These are phyloP conservation scores for Monosporascus sp. DNA, from an alignment of 2,329 filamentous ascomycete species.

Conservation along the genomic window DNA sequence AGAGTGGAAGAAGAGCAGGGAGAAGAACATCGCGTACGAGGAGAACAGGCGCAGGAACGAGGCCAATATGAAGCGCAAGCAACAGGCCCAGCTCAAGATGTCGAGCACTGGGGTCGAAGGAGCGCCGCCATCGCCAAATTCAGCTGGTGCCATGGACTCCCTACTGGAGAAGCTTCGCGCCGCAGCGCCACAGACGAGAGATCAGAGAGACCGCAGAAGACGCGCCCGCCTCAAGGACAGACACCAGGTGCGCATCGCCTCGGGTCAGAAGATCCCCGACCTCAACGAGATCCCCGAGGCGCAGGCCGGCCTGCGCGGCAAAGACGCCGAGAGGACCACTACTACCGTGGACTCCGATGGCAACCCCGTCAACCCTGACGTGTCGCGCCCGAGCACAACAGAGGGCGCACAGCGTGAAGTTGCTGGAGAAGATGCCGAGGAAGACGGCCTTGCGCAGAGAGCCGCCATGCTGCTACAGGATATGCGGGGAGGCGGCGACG, in stretches of 20 bases:
- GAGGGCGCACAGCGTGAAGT: conserved; percentile 9
- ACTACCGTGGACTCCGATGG: conserved; percentile 42
- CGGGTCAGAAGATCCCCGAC: conserved; percentile 83
- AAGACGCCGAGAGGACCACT: conserved; percentile 20
- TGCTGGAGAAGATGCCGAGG: conserved; percentile 28
- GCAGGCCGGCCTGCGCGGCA: conserved; percentile 34
- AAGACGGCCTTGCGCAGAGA: conserved; percentile 76
- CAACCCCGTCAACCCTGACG: conserved; percentile 45
- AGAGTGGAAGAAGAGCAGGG: conserved; percentile 93
- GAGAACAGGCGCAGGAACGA: conserved; percentile 82
- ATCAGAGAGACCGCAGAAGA: conserved; percentile 82
- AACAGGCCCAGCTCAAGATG: conserved; percentile 57
- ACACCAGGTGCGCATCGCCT: conserved; percentile 84
- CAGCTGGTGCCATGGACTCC: conserved; percentile 91
- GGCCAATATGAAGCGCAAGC: conserved; percentile 86
- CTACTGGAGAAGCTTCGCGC: conserved; percentile 91
- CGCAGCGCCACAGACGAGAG: conserved; percentile 82
- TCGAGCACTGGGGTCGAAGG: conserved; percentile 34
- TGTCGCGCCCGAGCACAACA: conserved; percentile 35
- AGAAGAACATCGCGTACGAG: conserved; percentile 84
- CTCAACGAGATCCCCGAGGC: conserved; percentile 55
- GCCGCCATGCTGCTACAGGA: conserved; percentile 81
- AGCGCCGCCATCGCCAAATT: conserved; percentile 59
- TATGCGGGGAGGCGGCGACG: conserved; percentile 63
- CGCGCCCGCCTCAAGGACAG: conserved; percentile 84